Base-by-base conservation (phyloP, 768 basidiomycete genomes). In the Candolleomyces eurysporus region DNA sequence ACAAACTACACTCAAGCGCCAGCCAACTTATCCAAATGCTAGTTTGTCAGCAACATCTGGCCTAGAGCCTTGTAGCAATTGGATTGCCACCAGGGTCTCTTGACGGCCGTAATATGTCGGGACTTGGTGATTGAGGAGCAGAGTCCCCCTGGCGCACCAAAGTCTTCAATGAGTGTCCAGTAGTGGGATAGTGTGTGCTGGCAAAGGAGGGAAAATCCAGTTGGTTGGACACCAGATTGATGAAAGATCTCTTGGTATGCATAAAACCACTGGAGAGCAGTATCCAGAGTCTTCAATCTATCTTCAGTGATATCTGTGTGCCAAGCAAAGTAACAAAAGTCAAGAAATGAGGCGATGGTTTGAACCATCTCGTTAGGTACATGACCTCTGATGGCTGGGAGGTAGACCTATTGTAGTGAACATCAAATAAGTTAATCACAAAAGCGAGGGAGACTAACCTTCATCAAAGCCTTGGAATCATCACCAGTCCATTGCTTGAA, bases 401-500 rank as follows among this genome's bases (percentile, higher is more conserved):
- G 53, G 31, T 70, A 72, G 4, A 70, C 62, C 69, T 71, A n/a
- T 26, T 5, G 5, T n/a, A 31, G 8, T 8, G 21, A 52, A 11
- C 51, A 31, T 11, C 11, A 52, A n/a, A n/a, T n/a, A n/a, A n/a
- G n/a, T 8, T 17, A 17, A 43, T 17, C 8, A 43, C 17, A 17
- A 8, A 17, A 43, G 9, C 55, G 59, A n/a, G n/a, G n/a, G n/a
- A n/a, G n/a, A n/a, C n/a, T 17, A 45, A 74, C 72, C 69, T 76
- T 76, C 73, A 78, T 76, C 0, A 76, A 57, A 0, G 65, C 75
- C 53, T 76, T 76, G 0, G 74, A 78, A 55, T 78, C 72, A 56
- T 77, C 66, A 0, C 75, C 73, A 8, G 72, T 77, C 75, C 75
- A 77, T 49, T 76, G 74, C 30, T 70, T 65, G 57, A 74, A 75